These are phyloP conservation scores for Mycena vitilis DNA, from an alignment of 768 basidiomycete species.

Conservation along the genomic window DNA sequence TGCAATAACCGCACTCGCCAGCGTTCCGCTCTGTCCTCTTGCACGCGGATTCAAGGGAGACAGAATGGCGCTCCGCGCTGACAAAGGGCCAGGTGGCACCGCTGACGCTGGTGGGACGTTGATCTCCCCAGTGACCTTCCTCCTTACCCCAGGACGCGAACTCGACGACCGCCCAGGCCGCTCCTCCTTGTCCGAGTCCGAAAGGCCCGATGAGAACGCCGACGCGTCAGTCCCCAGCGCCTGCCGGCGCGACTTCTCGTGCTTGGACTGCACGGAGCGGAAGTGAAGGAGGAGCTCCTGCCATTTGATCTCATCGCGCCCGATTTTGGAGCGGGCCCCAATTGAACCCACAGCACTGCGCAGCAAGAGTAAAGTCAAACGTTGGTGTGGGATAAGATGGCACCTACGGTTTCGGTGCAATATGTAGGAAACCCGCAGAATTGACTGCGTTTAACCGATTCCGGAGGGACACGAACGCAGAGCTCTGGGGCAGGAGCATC, in stretches of 20 bases:
- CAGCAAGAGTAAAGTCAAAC: background rate
- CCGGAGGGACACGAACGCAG: conserved; percentile 93
- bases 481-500: conserved; percentile 97
- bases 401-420: conserved; percentile 85
- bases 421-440: conserved; percentile 92
- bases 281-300: conserved; percentile 94
- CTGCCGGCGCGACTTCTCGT: conserved; percentile 91
- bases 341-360: conserved; percentile 48
- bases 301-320: conserved; percentile 96
- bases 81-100: conserved; percentile 41
- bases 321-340: conserved; percentile 76
- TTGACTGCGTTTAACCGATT: conserved; percentile 96
- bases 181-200: conserved; percentile 56
- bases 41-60: conserved; percentile 83
- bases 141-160: conserved; percentile 61
- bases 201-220: conserved; percentile 58
- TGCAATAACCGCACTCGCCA: conserved; percentile 49
- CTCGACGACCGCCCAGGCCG: conserved; percentile 34
- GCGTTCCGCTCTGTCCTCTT: conserved; percentile 59
- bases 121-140: conserved; percentile 71
- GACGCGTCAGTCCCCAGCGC: conserved; percentile 74
- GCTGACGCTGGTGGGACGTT: conserved; percentile 31
- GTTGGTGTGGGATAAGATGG: background rate
- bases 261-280: conserved; percentile 86
- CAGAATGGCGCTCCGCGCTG: conserved; percentile 59